Base-by-base conservation (phyloP, 768 basidiomycete genomes). In the Podaxis sp. region DNA sequence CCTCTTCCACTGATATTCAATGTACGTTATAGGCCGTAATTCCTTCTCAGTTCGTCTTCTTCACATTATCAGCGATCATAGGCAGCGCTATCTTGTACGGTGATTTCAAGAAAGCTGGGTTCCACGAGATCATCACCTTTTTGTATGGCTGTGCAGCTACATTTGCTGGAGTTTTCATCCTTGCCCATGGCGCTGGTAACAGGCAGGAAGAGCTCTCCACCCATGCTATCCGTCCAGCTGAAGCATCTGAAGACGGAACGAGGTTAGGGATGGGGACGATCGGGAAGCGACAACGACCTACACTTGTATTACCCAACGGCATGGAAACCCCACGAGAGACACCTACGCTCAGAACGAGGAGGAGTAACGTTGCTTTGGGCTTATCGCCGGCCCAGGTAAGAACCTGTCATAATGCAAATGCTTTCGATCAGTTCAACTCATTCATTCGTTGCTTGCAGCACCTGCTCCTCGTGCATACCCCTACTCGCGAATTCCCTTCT, bases 11-110 rank as follows among this genome's bases (percentile, higher is more conserved):
- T 38, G 37, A 62, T 22, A 13, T 9, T 24, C 17, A 55, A 63
- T 63, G 43, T 27, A 29, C 24, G 40, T 53, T 61, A 24, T 64
- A 93, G 91, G 82, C 89, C 57, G 96, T 98, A 25, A 93, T 98
- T 65, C 96, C 96, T 4, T 89, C 88, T 13, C 96, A 98, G 79
- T 98, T 97, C 72, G 94, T 96, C 33, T 81, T 94, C 60, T 98
- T 98, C 78, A 96, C 93, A 25, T 80, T 98, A 38, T 94, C 93
- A 4, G 94, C 93, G 4, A 96, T 99, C 67, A 78, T 92, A 59
- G 96, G 96, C 27, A 96, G 94, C 3, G 94, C 93, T 1, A 88
- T 99, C 15, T 82, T 99, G 1, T 99, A 96, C 71, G 90, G 93
- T 25, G 96, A 99, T 73, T 99, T 99, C 76, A 82, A 85, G 66